Percentiles rank a stretch among this genome's conserved stretches.
These are phyloP conservation scores for Myriosclerotinia curreyana DNA, from an alignment of 2,329 filamentous ascomycete species.

Conservation along the genomic window DNA sequence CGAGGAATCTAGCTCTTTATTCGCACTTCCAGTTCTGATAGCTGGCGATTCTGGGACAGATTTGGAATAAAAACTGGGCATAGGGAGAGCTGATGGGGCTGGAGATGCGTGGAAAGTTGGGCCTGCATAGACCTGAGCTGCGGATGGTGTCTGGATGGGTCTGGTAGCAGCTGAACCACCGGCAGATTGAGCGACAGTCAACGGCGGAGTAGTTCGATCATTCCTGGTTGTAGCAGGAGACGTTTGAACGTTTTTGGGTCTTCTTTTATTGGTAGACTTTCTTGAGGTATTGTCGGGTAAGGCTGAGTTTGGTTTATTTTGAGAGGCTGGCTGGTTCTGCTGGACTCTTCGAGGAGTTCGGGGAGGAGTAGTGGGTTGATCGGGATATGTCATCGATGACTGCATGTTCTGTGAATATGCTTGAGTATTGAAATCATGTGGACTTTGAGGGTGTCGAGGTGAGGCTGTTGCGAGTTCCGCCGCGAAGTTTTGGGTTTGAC, in stretches of 20 bases:
- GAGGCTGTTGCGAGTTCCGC: slow-evolving; percentile 31
- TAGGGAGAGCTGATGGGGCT: slow-evolving; percentile 82
- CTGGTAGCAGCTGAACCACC: slow-evolving; percentile 40
- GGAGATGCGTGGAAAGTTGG: slow-evolving; percentile 95
- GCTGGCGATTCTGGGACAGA: slow-evolving; percentile 64
- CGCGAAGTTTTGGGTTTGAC: slow-evolving; percentile 37
- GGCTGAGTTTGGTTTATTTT: slow-evolving; percentile 28
- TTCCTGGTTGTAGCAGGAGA: slow-evolving; percentile 35
- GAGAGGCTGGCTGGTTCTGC: slow-evolving; percentile 24
- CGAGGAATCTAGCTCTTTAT: slow-evolving; percentile 43
- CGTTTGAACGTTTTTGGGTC: slow-evolving; percentile 36
- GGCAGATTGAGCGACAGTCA: slow-evolving; percentile 31
- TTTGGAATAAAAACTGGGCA: slow-evolving; percentile 83
- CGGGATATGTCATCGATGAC: slow-evolving; percentile 29
- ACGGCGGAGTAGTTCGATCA: slow-evolving; percentile 34
- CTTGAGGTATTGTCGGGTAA: slow-evolving; percentile 34
- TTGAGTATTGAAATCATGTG: slow-evolving; percentile 46
- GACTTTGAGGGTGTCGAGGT: slow-evolving; percentile 42
- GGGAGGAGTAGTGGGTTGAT: slow-evolving; percentile 37
- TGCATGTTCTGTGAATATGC: slow-evolving; percentile 41
- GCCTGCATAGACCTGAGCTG: slow-evolving; percentile 66
- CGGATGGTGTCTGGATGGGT: slow-evolving; percentile 45
- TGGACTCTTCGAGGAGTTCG: slow-evolving; percentile 37
- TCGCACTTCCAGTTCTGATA: slow-evolving; percentile 44
- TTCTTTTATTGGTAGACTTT: slow-evolving; percentile 37